Percentiles rank a stretch among this genome's conserved stretches.
These are phyloP conservation scores for Phaffomyces thermotolerans DNA, from an alignment of 805 yeast species.

Conservation along the genomic window DNA sequence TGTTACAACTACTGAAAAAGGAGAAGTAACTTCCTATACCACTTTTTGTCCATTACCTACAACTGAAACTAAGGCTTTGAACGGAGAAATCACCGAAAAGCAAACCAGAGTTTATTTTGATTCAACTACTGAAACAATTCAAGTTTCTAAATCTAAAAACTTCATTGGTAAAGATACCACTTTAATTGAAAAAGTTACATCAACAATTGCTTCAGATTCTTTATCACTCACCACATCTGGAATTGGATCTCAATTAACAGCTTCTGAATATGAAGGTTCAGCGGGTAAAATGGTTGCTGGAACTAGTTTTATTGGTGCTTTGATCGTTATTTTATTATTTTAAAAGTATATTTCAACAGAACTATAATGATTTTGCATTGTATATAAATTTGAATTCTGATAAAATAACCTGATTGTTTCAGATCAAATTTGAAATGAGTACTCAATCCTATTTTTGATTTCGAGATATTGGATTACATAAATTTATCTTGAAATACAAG, in stretches of 20 bases:
- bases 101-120: background rate
- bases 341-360: too few relatives aligned
- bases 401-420: too few relatives aligned
- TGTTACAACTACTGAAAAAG: slow-evolving; percentile 10
- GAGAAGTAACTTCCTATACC: slow-evolving; percentile 21
- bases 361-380: too few relatives aligned
- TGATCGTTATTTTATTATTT: background rate
- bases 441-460: background rate
- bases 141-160: background rate
- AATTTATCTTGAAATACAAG: too few relatives aligned
- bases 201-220: background rate
- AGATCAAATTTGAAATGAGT: background rate
- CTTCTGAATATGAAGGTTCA: background rate
- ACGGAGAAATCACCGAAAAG: background rate
- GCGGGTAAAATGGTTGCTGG: background rate
- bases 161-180: background rate
- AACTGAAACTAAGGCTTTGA: background rate
- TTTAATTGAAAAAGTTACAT: background rate
- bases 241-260: background rate
- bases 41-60: slow-evolving; percentile 29
- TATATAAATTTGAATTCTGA: too few relatives aligned
- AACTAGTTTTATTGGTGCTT: background rate
- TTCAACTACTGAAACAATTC: background rate
- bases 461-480: background rate
- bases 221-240: background rate